Evolutionary conservation across 768 basidiomycete genomes (phyloP).

Genomic region (Lactarius pseudohatsudake): DNA sequence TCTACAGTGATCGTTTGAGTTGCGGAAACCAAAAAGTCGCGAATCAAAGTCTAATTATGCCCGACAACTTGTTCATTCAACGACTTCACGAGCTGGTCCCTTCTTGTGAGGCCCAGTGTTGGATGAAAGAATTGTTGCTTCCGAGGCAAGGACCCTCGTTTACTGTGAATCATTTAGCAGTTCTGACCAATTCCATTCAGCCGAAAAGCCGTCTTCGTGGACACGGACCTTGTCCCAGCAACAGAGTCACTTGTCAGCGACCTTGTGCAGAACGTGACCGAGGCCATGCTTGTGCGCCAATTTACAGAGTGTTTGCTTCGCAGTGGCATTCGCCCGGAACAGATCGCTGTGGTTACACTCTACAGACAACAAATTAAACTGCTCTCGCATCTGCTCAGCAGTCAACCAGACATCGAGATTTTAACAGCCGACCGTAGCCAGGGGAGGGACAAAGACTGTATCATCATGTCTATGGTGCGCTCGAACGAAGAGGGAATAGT

Average conservation of each 20-base stretch:
- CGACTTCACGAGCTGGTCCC: constrained; percentile 45
- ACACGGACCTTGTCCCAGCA: constrained; percentile 83
- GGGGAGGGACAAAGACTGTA: constrained; percentile 93
- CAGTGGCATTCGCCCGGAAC: constrained; percentile 62
- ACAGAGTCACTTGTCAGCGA: constrained; percentile 81
- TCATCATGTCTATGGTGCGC: constrained; percentile 89
- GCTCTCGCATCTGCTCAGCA: constrained; percentile 61
- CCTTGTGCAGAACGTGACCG: constrained; percentile 84
- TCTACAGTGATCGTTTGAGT: constrained; percentile 73
- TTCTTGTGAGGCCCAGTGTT: constrained; percentile 49
- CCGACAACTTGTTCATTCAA: constrained; percentile 45
- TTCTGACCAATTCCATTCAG: constrained; percentile 40
- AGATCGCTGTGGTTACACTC: constrained; percentile 86
- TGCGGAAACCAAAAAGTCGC: constrained; percentile 81
- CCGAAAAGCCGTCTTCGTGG: constrained; percentile 87
- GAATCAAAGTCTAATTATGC: constrained; percentile 53
- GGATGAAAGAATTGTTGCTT: constrained; percentile 65
- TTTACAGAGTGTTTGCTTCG: constrained; percentile 62
- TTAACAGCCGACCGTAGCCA: constrained; percentile 93
- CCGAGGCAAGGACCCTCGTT: constrained; percentile 50
- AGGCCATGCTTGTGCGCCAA: constrained; percentile 70
- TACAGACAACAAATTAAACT: constrained; percentile 97
- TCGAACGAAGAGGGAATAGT: constrained; percentile 80
- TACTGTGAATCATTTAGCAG: neutral
- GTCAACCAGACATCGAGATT: constrained; percentile 66